Evolutionary conservation across 2,329 filamentous ascomycete species (phyloP), one percentile per base, ranked within the genome.

Genomic region (Fusarium neocosmosporiellum): DNA sequence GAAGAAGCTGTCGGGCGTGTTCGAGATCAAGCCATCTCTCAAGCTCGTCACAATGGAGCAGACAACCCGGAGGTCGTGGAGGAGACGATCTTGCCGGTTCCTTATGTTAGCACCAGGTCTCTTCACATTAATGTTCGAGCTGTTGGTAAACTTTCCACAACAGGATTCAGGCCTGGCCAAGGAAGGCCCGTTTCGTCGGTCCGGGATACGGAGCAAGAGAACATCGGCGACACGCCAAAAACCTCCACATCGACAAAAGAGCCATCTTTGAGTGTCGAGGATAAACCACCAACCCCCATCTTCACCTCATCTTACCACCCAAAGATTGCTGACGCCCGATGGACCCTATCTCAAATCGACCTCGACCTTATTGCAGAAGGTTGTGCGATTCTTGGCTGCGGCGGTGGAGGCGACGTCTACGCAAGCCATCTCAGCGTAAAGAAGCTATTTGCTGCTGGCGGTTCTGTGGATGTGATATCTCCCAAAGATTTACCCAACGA

Each of bases 101-200:
- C 54, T 6, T 57, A 57, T 7, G 54, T 57, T 16, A 57, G 34
- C 54, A 57, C 54, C 7, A 29, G 54, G 16, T 57, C 54, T 8
- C 34, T 57, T 37, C 54, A 57, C 7, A 57, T 57, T 34, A 39
- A 37, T 4, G 33, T 39, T 57, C 54, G 54, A 29, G 54, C 54
- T n/a, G 34, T 37, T 2, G 54, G 54, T 13, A 57, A 27, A n/a
- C 54, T 57, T 39, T 57, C 54, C 6, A 39, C 54, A 10, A n/a
- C 34, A 1, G 22, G 33, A 13, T 57, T 57, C 11, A 57, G 3
- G 2, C 16, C 9, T 29, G 2, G 9, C 2, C 20, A 57, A 18
- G 18, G 5, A 1, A 37, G 9, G 10, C 0, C 16, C 13, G 5
- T 8, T 11, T n/a, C 7, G 2, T 5, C 2, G 2, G 7, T 9